Conservation (phyloP, 768 basidiomycete species). For the Trametes elegans region DNA sequence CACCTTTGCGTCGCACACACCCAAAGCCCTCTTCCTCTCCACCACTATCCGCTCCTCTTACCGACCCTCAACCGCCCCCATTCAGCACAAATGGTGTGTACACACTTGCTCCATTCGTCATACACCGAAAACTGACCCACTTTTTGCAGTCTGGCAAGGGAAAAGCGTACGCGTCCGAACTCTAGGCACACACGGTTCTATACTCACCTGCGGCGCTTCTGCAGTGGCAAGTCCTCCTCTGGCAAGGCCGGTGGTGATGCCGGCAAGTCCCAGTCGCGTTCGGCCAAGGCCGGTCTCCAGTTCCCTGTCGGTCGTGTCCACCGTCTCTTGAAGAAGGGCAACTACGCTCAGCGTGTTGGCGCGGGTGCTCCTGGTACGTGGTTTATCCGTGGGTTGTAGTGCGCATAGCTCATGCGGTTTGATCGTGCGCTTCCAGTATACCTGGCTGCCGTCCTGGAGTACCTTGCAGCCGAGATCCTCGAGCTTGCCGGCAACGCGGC, state of each 20-base stretch:
- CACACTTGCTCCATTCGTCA: background rate
- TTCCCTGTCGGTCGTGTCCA: slow-evolving; percentile 87
- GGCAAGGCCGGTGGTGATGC: slow-evolving; percentile 48
- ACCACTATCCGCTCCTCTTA: slow-evolving; percentile 24
- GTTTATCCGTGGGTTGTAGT: background rate
- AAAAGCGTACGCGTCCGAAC: slow-evolving; percentile 40
- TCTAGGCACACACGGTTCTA: background rate
- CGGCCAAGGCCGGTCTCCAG: slow-evolving; percentile 59
- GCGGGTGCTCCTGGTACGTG: slow-evolving; percentile 62
- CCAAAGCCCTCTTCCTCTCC: slow-evolving; percentile 24
- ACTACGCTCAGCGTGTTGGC: slow-evolving; percentile 71
- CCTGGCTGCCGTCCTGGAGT: slow-evolving; percentile 83
- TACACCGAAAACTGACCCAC: slow-evolving; percentile 11
- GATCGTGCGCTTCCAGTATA: slow-evolving; percentile 48
- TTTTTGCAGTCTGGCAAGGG: slow-evolving; percentile 53
- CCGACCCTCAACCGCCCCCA: slow-evolving; percentile 16
- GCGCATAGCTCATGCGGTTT: background rate
- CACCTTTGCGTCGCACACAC: slow-evolving; percentile 23
- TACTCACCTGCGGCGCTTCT: slow-evolving; percentile 3
- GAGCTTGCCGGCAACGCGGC: slow-evolving; percentile 82
- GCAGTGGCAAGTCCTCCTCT: slow-evolving; percentile 45
- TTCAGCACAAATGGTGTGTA: slow-evolving; percentile 36
- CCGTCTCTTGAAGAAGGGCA: slow-evolving; percentile 69
- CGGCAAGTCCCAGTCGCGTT: slow-evolving; percentile 63
- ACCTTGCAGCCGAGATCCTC: slow-evolving; percentile 83